phyloP scores from a whole-genome alignment of 495 filamentous ascomycete genomes.

The Neurospora hispaniola region DNA sequence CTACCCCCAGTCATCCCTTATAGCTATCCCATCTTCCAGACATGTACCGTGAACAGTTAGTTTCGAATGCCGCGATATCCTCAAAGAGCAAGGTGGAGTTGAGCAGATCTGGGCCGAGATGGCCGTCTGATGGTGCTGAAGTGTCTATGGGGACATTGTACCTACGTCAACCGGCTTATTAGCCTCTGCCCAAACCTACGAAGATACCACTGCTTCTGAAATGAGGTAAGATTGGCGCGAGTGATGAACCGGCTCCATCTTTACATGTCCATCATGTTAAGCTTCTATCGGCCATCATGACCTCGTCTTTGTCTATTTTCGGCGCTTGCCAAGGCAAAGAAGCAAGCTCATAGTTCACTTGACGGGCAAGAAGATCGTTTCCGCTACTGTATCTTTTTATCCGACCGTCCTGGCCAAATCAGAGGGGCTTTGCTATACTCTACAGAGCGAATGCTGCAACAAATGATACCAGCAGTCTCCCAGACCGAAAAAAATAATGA shows the following conservation, averaged over 20 bases:
- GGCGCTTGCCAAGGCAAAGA: neutral
- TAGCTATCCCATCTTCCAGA: neutral
- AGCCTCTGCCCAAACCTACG: neutral
- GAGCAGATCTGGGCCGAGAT: neutral
- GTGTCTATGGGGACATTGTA: neutral
- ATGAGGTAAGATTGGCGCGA: neutral
- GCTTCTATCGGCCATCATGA: neutral
- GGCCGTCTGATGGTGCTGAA: neutral
- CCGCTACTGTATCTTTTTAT: neutral
- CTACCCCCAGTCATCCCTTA: neutral
- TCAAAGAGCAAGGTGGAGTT: neutral
- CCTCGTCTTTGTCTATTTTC: neutral
- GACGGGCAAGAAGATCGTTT: neutral
- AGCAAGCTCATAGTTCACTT: neutral
- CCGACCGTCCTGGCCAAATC: neutral
- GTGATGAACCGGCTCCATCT: neutral
- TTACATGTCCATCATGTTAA: neutral
- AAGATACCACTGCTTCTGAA: neutral
- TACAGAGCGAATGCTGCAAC: neutral
- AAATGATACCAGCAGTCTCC: neutral
- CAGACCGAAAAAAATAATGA: neutral
- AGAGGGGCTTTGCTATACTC: neutral
- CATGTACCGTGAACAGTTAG: neutral
- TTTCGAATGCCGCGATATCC: neutral
- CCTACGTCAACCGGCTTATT: neutral